Conservation (phyloP, 2,329 filamentous ascomycete genomes). For the Ilyonectria sp. region DNA sequence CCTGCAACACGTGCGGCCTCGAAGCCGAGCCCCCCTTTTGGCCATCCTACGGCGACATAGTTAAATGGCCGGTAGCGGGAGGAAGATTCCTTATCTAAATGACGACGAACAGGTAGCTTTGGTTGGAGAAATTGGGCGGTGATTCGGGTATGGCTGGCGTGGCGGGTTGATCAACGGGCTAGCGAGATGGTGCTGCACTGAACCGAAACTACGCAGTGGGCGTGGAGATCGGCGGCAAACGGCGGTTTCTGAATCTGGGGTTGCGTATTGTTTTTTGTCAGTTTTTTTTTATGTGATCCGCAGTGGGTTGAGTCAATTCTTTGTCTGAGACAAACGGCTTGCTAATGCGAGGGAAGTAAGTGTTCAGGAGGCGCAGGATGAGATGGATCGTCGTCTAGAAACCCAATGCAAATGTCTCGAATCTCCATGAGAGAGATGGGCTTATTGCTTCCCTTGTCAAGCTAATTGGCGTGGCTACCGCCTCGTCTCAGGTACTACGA, state of each 20-base stretch:
- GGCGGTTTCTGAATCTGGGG: background rate
- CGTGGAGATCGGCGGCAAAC: background rate
- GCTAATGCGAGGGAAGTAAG: background rate
- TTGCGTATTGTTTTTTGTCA: background rate
- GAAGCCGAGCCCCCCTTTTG: background rate
- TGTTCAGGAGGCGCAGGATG: background rate
- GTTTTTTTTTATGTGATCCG: background rate
- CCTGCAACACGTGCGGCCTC: constrained; percentile 4
- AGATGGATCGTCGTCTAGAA: background rate
- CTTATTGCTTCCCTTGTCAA: background rate
- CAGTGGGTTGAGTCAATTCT: background rate
- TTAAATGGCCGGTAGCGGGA: background rate
- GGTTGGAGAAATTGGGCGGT: constrained; percentile 11
- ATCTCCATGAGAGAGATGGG: background rate
- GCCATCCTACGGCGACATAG: background rate
- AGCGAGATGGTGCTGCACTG: constrained; percentile 10
- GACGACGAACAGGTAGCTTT: constrained; percentile 1
- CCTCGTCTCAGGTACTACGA: background rate
- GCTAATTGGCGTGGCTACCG: background rate
- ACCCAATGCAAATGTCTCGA: background rate
- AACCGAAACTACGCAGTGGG: background rate
- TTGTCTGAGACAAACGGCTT: background rate
- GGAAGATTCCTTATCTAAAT: background rate
- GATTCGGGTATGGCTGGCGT: constrained; percentile 4
- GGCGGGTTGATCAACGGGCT: constrained; percentile 13